Conservation (phyloP, 192 early-diverging fungal species). For the Coemansia sp. region DNA sequence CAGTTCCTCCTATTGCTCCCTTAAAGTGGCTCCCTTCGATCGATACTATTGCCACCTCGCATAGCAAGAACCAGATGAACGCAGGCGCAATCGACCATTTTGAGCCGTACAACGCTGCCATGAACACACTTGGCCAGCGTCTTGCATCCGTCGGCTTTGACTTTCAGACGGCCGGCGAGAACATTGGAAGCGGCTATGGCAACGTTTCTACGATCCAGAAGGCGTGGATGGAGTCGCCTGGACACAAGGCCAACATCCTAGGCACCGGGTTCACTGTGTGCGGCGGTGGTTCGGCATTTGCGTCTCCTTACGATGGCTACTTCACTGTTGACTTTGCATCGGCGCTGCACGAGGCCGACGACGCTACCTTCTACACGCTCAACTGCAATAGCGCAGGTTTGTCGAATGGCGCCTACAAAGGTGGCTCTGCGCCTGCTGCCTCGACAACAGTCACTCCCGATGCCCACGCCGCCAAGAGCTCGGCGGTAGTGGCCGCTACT, state of each 20-base stretch:
- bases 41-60: constrained; percentile 25
- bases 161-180: constrained; percentile 46
- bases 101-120: constrained; percentile 8
- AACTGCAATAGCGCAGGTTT: constrained; percentile 24
- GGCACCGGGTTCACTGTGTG: constrained; percentile 42
- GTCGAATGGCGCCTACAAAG: constrained; percentile 26
- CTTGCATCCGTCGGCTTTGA: constrained; percentile 12
- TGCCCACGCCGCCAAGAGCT: constrained; percentile 12
- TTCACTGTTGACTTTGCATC: constrained; percentile 46
- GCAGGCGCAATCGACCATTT: constrained; percentile 18
- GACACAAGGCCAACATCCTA: constrained; percentile 56
- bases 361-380: constrained; percentile 28
- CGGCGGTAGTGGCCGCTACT: not conserved
- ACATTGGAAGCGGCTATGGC: constrained; percentile 29
- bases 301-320: not conserved
- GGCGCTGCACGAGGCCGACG: constrained; percentile 23
- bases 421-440: constrained; percentile 3
- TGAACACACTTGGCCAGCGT: constrained; percentile 22
- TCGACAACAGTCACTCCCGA: not conserved
- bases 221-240: constrained; percentile 55
- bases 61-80: constrained; percentile 26
- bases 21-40: constrained; percentile 34
- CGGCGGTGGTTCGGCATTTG: constrained; percentile 41
- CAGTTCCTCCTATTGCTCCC: constrained; percentile 10
- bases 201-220: constrained; percentile 12